These are phyloP conservation scores for Exophiala lecanii-corni DNA, from an alignment of 2,329 filamentous ascomycete genomes.

Conservation along the genomic window DNA sequence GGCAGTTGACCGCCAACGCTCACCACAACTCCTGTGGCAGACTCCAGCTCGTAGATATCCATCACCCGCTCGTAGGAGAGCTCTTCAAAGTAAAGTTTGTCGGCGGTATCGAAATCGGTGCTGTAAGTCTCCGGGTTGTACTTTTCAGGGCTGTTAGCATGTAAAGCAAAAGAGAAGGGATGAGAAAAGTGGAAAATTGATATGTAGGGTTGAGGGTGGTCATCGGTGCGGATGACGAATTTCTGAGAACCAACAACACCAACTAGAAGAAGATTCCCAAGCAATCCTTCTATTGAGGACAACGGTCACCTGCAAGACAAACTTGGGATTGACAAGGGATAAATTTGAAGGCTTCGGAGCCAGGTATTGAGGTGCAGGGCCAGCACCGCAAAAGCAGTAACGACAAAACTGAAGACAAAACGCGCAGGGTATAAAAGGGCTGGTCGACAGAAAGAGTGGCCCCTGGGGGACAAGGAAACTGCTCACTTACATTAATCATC, in stretches of 20 bases:
- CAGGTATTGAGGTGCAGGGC: too few relatives aligned
- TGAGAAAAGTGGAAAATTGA: constrained; percentile 1
- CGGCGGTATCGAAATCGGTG: constrained; percentile 85
- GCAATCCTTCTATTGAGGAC: too few relatives aligned
- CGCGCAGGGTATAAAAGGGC: not conserved
- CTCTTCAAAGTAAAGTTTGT: constrained; percentile 95
- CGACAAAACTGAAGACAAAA: too few relatives aligned
- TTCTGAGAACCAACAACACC: too few relatives aligned
- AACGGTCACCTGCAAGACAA: too few relatives aligned
- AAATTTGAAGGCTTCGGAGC: too few relatives aligned
- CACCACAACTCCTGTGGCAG: constrained; percentile 79
- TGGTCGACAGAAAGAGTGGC: too few relatives aligned
- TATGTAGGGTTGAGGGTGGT: too few relatives aligned
- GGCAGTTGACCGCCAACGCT: constrained; percentile 94
- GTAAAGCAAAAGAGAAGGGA: constrained; percentile 1
- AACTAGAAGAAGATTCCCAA: too few relatives aligned
- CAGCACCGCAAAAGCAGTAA: constrained; percentile 2
- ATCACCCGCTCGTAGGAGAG: constrained; percentile 95
- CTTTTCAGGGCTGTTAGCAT: constrained; percentile 23
- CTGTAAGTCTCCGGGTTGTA: constrained; percentile 75
- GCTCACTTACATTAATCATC: constrained; percentile 74
- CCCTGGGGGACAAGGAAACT: too few relatives aligned
- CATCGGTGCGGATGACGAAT: too few relatives aligned
- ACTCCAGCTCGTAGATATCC: constrained; percentile 96
- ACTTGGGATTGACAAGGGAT: too few relatives aligned